Evolutionary conservation across 2,329 filamentous ascomycete species (phyloP).

Genomic region (Didymosphaeria variabile): DNA sequence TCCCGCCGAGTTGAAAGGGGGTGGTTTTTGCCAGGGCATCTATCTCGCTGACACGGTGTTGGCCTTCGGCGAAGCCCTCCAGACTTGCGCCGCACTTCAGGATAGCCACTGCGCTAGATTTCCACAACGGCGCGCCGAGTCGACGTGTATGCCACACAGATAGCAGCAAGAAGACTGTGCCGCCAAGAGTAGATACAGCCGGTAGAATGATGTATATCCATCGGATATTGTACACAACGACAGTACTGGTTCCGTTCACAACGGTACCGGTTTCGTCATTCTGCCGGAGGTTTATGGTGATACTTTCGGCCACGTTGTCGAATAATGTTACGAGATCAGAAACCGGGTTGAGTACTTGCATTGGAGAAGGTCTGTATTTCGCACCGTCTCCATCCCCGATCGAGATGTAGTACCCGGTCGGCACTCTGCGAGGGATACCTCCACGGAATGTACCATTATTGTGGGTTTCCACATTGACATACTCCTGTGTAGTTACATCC

Average conservation of each 20-base stretch:
- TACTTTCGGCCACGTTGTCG: conserved; percentile 8
- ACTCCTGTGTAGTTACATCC: not conserved
- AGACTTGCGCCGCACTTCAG: conserved; percentile 1
- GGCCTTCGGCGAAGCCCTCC: not conserved
- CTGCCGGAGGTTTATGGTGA: conserved; percentile 1
- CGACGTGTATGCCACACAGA: not conserved
- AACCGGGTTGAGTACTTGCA: conserved; percentile 5
- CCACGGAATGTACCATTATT: not conserved
- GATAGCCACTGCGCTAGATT: conserved; percentile 8
- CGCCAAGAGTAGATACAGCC: not conserved
- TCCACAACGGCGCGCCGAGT: not conserved
- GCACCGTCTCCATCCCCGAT: not conserved
- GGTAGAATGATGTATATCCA: conserved; percentile 5
- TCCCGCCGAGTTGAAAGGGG: not conserved
- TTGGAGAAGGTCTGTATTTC: not conserved
- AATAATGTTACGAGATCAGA: not conserved
- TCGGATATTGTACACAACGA: conserved; percentile 1
- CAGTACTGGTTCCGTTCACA: not conserved
- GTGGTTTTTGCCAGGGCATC: not conserved
- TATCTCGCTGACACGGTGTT: not conserved
- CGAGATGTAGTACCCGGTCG: not conserved
- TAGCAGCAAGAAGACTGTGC: not conserved
- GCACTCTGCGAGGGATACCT: not conserved
- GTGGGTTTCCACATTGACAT: not conserved
- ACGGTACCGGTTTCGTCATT: not conserved